A percentile compares a stretch with the other conserved stretches of the same genome.
These are phyloP conservation scores for Sporobolomyces phaffii DNA, from an alignment of 768 basidiomycete genomes.

Conservation along the genomic window DNA sequence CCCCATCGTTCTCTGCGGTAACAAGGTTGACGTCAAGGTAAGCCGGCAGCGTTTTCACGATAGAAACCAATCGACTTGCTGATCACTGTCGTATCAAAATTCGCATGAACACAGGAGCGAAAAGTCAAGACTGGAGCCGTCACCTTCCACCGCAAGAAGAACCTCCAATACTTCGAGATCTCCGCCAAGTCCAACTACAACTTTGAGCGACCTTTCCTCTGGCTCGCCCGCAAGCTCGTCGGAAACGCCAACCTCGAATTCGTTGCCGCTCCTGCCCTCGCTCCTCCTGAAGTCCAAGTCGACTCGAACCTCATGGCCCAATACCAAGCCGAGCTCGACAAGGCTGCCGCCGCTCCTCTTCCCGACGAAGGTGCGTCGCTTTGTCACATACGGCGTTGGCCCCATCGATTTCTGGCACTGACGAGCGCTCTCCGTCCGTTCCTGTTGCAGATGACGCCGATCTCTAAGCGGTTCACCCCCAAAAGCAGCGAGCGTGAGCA, in stretches of 20 bases:
- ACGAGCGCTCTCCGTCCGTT: too few relatives aligned
- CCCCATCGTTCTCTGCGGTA: constrained; percentile 97
- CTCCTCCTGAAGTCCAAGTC: constrained; percentile 84
- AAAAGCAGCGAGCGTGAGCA: neutral
- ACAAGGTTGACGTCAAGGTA: constrained; percentile 99
- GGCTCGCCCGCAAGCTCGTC: constrained; percentile 95
- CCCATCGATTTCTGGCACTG: too few relatives aligned
- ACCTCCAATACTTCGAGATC: constrained; percentile 98
- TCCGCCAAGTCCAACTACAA: constrained; percentile 99
- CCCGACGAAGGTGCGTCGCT: constrained; percentile 72
- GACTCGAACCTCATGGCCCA: constrained; percentile 69
- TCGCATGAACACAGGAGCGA: constrained; percentile 62
- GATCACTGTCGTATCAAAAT: too few relatives aligned
- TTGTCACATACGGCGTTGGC: too few relatives aligned
- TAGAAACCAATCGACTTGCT: neutral
- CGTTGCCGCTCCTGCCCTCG: constrained; percentile 82
- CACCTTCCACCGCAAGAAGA: constrained; percentile 99
- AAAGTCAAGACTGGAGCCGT: constrained; percentile 99
- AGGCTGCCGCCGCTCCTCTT: constrained; percentile 87
- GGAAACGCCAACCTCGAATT: constrained; percentile 91
- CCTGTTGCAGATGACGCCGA: constrained; percentile 72
- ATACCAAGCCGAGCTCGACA: constrained; percentile 69
- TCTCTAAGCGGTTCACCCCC: constrained; percentile 33
- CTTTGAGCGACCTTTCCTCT: constrained; percentile 99
- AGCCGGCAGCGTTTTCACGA: constrained; percentile 38